Base-by-base conservation (phyloP, 176 grass and related monocot species). In the Saccharum officinarum region DNA sequence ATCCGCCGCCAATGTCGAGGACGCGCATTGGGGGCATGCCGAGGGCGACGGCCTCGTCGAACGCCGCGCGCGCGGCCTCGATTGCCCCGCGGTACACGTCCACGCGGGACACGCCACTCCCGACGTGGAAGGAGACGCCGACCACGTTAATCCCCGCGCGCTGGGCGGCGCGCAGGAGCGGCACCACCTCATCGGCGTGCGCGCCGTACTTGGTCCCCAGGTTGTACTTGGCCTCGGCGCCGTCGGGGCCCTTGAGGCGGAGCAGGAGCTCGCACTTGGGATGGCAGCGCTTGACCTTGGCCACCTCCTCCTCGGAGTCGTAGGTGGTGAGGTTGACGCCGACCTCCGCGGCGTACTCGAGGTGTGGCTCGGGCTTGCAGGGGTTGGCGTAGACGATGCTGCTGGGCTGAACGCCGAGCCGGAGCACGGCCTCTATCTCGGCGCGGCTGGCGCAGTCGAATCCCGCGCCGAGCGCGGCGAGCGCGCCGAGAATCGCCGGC, bases 401-500 rank as follows among this genome's bases (percentile, higher is more conserved):
- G 52, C 13, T 17, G 0, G 80, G 59, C 0, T 25, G 22, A 10
- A 83, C 84, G 14, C 84, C 75, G 36, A 90, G 80, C 1, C 7
- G 45, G 6, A 90, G 79, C 10, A 86, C 84, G 11, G 84, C 31
- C 67, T 86, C 79, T 10, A 90, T 83, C 88, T 90, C 84, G 23
- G 78, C 74, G 25, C 84, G 84, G 84, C 84, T 90, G 55, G 84
- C 84, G 73, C 83, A 86, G 72, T 90, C 83, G 65, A 90, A 90
- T 3, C 78, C 78, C 0, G 83, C 62, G 65, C 68, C 80, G 23
- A 87, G 80, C 9, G 75, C 80, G 5, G 80, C 74, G 18, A 90
- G 54, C 8, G 75, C 57, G 52, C 74, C 84, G 25, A 90, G 57
- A 0, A 90, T 1, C 1, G 74, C 59, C 10, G 26, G 37, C 0